Conservation (phyloP, 768 basidiomycete species). For the Mycena olivaceomarginata region DNA sequence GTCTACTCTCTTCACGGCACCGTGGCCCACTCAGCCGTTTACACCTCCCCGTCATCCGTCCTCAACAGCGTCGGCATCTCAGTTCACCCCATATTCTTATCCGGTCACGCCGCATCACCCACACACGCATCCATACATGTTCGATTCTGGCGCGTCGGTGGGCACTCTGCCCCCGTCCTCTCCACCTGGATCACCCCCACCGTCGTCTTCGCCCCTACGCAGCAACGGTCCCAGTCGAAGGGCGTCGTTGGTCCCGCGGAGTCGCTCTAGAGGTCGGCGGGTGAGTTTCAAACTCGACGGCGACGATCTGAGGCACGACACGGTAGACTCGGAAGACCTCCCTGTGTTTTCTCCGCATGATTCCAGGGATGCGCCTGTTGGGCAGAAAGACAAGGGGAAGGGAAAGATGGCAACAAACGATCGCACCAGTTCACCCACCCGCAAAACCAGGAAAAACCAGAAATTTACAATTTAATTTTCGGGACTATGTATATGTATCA, state of each 20-base stretch:
- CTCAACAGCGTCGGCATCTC: slow-evolving; percentile 40
- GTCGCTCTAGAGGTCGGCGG: slow-evolving; percentile 72
- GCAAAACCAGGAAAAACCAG: slow-evolving; percentile 5
- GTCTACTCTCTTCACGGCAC: slow-evolving; percentile 52
- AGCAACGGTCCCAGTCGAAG: slow-evolving; percentile 51
- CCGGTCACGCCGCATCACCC: slow-evolving; percentile 62
- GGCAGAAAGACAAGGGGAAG: slow-evolving; percentile 35
- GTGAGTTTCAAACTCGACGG: slow-evolving; percentile 72
- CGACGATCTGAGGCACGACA: slow-evolving; percentile 40
- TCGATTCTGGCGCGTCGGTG: slow-evolving; percentile 66
- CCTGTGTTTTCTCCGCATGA: background rate
- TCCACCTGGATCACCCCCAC: slow-evolving; percentile 64
- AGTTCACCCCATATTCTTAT: slow-evolving; percentile 44
- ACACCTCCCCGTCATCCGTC: slow-evolving; percentile 46
- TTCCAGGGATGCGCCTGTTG: background rate
- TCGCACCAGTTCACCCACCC: background rate
- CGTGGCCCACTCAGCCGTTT: slow-evolving; percentile 50
- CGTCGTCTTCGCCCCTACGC: slow-evolving; percentile 57
- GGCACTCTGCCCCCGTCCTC: slow-evolving; percentile 73
- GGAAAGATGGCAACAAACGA: slow-evolving; percentile 1
- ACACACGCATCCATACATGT: slow-evolving; percentile 62
- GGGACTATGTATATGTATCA: slow-evolving; percentile 6
- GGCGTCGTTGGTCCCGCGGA: slow-evolving; percentile 66
- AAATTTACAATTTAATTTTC: slow-evolving; percentile 22
- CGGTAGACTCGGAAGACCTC: background rate